These are phyloP conservation scores for Populus hybrid DNA, from an alignment of 441 rosid genomes.

Conservation along the genomic window DNA sequence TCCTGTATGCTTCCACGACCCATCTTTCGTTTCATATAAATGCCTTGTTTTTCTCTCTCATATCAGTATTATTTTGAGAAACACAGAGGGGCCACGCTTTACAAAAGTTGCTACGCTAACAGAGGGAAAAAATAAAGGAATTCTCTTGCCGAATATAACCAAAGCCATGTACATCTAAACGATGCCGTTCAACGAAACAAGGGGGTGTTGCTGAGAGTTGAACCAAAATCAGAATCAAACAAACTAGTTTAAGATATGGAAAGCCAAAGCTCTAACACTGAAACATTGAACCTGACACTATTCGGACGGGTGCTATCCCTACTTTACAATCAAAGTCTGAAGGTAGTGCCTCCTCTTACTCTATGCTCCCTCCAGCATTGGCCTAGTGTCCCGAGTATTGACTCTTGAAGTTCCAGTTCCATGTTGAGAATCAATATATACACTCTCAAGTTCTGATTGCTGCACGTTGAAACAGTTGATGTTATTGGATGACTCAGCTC, in stretches of 20 bases:
- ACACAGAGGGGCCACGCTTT: no score
- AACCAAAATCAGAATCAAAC: not conserved
- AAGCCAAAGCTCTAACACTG: not conserved
- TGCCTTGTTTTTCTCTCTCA: no score
- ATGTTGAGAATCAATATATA: conserved; percentile 47
- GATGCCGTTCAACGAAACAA: not conserved
- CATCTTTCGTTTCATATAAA: no score
- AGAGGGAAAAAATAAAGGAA: not conserved
- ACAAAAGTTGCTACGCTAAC: no score
- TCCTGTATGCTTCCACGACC: no score
- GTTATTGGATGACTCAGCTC: conserved; percentile 27
- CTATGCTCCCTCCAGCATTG: conserved; percentile 31
- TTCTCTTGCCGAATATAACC: no score
- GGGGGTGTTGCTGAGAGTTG: not conserved
- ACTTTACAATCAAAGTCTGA: conserved; percentile 9
- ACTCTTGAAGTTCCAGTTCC: conserved; percentile 28
- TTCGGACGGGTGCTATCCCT: conserved; percentile 17
- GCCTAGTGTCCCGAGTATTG: conserved; percentile 33
- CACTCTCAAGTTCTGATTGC: conserved; percentile 48
- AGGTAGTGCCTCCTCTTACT: conserved; percentile 20
- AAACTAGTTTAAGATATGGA: not conserved
- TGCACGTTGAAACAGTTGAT: conserved; percentile 28
- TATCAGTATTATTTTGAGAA: no score
- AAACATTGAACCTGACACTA: not conserved
- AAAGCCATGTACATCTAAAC: not conserved